Percentiles rank a stretch among this genome's conserved stretches.
Evolutionary conservation across 768 basidiomycete genomes (phyloP).

Genomic region (Suillus clintonianus): DNA sequence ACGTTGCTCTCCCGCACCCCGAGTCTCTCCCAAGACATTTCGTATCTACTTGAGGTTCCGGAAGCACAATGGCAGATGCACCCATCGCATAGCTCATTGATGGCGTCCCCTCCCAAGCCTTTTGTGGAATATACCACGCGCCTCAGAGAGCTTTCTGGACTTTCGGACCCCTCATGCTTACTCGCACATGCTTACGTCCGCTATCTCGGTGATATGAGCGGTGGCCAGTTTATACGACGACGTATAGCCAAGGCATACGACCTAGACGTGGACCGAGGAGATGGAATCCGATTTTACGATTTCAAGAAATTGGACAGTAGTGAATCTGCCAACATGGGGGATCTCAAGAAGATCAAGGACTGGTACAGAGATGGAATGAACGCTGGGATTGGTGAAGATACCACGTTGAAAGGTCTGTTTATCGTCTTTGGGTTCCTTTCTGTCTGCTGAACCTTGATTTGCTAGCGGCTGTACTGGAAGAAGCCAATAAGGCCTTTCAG

Average conservation of each 20-base stretch:
- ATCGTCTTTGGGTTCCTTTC: too few relatives aligned
- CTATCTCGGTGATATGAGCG: slow-evolving; percentile 79
- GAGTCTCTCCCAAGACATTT: slow-evolving; percentile 66
- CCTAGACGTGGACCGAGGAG: slow-evolving; percentile 50
- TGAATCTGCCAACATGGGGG: slow-evolving; percentile 50
- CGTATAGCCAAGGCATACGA: slow-evolving; percentile 67
- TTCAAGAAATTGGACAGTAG: slow-evolving; percentile 58
- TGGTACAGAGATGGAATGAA: slow-evolving; percentile 49
- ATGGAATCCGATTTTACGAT: slow-evolving; percentile 67
- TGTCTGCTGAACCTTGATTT: background rate
- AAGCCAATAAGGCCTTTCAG: slow-evolving; percentile 50
- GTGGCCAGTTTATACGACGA: slow-evolving; percentile 71
- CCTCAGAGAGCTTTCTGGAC: slow-evolving; percentile 47
- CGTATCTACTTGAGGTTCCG: slow-evolving; percentile 54
- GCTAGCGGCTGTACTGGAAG: slow-evolving; percentile 47
- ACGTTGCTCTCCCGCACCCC: slow-evolving; percentile 62
- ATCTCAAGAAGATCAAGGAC: slow-evolving; percentile 74
- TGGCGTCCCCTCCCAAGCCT: slow-evolving; percentile 46
- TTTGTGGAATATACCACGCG: slow-evolving; percentile 56
- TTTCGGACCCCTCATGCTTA: slow-evolving; percentile 48
- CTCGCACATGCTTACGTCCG: slow-evolving; percentile 83
- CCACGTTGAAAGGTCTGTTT: slow-evolving; percentile 30
- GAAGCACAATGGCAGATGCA: slow-evolving; percentile 57
- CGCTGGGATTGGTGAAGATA: slow-evolving; percentile 33
- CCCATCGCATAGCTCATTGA: slow-evolving; percentile 50